Base-by-base conservation (phyloP, 306 rosid genomes). In the Acmispon strigosus region DNA sequence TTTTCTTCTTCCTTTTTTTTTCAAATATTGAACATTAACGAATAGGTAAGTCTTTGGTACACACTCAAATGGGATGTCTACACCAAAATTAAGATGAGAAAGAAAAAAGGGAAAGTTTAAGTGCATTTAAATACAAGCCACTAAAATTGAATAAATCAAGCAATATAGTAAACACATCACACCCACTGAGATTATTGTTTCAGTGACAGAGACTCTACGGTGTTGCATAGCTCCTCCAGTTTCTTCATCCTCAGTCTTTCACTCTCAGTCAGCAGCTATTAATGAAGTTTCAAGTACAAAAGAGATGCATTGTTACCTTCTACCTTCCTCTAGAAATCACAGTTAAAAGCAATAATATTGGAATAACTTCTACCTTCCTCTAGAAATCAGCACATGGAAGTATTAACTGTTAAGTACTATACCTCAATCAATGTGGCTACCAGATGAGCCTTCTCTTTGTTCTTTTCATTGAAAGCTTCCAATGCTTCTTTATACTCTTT, bases 221-320 rank as follows among this genome's bases (percentile, higher is more conserved):
- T 85, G 84, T 82, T 91, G 85, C 85, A 83, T 54, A 91, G 86
- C 84, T 91, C 95, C 82, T 89, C 95, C 47, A 94, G 81, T 81
- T 91, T 91, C 70, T 80, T 84, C 92, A 84, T 82, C 84, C 96
- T 89, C 81, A 76, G 49, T 74, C 75, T 82, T 75, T 94, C 99
- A 82, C 97, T 91, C 84, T 89, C 95, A 5, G 81, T 66, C 81
- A 91, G 62, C 70, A 91, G 70, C 96, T 94, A 81, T 63, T 54
- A 53, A 77, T 37, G 62, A 73, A 52, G 71, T 70, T 41, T 29
- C 18, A 76, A 62, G 59, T 4, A 74, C 34, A 22, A 24, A 51
- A 44, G 6, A 27, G 19, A 9, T 22, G 3, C 27, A 17, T 42
- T n/a, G 36, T 53, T 43, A 68, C 59, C 34, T 71, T 41, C 0